These are phyloP conservation scores for Cryptococcus wingfieldii DNA, from an alignment of 1,284 basidiomycete species.

Conservation along the genomic window DNA sequence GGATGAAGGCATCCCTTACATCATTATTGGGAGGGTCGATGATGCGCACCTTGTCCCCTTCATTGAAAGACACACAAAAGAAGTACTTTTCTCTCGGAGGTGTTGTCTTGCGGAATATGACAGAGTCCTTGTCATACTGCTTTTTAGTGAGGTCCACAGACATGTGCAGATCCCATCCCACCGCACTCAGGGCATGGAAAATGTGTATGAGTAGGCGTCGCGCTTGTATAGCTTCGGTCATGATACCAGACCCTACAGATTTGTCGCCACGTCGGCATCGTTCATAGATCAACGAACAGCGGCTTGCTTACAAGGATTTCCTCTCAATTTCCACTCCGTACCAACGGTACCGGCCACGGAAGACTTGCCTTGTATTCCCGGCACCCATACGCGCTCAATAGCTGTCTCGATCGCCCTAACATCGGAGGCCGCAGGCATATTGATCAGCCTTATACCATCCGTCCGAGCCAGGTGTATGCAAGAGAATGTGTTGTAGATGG, in stretches of 20 bases:
- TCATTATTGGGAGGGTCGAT: constrained; percentile 36
- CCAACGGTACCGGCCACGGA: not conserved
- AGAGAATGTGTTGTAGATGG: constrained; percentile 18
- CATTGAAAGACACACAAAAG: constrained; percentile 40
- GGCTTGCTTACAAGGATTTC: constrained; percentile 32
- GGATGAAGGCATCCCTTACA: constrained; percentile 26
- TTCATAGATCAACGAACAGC: not conserved
- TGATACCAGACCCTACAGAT: constrained; percentile 31
- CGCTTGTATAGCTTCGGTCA: constrained; percentile 28
- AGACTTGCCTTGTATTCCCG: constrained; percentile 22
- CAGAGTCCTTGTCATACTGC: constrained; percentile 35
- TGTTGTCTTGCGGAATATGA: constrained; percentile 35
- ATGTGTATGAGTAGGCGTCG: constrained; percentile 37
- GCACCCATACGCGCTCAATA: constrained; percentile 27
- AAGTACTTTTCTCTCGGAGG: constrained; percentile 23
- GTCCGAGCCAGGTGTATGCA: constrained; percentile 23
- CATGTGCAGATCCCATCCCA: constrained; percentile 36
- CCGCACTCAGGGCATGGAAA: constrained; percentile 26
- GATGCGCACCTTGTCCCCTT: constrained; percentile 41
- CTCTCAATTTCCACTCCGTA: constrained; percentile 38
- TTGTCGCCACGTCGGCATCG: not conserved
- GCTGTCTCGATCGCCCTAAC: constrained; percentile 19
- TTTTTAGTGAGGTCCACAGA: constrained; percentile 37
- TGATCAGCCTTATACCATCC: constrained; percentile 26
- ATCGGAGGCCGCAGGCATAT: constrained; percentile 15